A percentile compares a stretch with the other conserved stretches of the same genome.
phyloP scores from a whole-genome alignment of 306 rosid species.

The Quercus dentata region DNA sequence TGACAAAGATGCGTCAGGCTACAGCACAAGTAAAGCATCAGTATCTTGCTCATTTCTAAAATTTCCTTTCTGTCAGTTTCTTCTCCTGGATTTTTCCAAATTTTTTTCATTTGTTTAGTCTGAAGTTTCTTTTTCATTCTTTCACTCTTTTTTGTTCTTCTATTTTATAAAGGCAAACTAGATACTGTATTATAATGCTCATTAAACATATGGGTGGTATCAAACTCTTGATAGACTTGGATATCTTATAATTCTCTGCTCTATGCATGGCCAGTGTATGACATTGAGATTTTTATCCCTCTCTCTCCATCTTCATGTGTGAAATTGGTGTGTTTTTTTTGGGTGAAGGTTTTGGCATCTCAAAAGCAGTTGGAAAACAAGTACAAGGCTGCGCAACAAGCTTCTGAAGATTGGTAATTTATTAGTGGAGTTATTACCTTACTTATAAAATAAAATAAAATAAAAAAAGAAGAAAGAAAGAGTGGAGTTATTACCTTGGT shows the following conservation, averaged over 20 bases:
- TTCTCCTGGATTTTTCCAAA: no score
- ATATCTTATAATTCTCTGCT: not conserved
- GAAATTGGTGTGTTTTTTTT: slow-evolving; percentile 4
- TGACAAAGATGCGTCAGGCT: slow-evolving; percentile 97
- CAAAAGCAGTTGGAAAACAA: slow-evolving; percentile 91
- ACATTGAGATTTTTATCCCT: not conserved
- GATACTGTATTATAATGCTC: not conserved
- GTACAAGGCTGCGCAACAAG: slow-evolving; percentile 82
- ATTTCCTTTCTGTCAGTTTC: not conserved
- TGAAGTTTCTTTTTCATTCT: not conserved
- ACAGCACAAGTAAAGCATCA: slow-evolving; percentile 79
- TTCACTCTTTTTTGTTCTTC: not conserved
- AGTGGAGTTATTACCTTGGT: slow-evolving; percentile 5
- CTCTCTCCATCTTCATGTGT: not conserved
- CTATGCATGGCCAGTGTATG: not conserved
- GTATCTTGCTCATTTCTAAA: not conserved
- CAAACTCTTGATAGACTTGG: not conserved
- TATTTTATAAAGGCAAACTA: not conserved
- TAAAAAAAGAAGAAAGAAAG: no score
- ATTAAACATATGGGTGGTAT: slow-evolving; percentile 1
- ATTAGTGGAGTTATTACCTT: slow-evolving; percentile 12
- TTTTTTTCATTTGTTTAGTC: not conserved
- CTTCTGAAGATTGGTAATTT: slow-evolving; percentile 94
- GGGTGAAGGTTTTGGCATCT: slow-evolving; percentile 80
- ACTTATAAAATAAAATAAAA: no score